Evolutionary conservation across 2,329 filamentous ascomycete species (phyloP), one percentile per base, ranked within the genome.

Genomic region (Fusarium sp.): DNA sequence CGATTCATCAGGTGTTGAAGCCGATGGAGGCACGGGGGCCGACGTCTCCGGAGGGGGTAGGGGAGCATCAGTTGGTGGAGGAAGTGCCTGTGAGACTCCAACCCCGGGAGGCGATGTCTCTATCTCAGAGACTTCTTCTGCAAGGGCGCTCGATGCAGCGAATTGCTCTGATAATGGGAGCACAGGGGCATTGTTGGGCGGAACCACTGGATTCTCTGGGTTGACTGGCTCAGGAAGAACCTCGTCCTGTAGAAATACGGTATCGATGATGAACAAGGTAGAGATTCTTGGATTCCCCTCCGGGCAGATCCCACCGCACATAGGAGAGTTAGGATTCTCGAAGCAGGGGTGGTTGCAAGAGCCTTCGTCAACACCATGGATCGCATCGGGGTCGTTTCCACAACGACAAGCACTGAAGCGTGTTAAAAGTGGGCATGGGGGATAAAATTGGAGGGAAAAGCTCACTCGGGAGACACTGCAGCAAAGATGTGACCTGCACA

Each of bases 281-380:
- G 80, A 82, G 62, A 81, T 79, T 7, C 60, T 73, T 9, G 77
- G 73, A 6, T 71, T 70, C 11, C 80, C 76, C 5, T 76, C 59
- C 13, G 77, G 78, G 60, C 80, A 82, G 11, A 76, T 71, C 39
- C 80, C 80, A n/a, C 82, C 82, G 33, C 82, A 84, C 71, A 78
- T 80, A 14, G 81, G 81, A 18, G 78, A 68, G n/a, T 69, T 61
- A 9, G 76, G 71, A 45, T 80, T 77, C 29, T 77, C 72, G 64
- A 77, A 74, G 67, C 82, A 84, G 2, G 78, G 69, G 58, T 80
- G 69, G 63, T 83, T 79, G 69, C 82, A 84, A 20, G 73, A 72
- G 31, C 62, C 71, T 57, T 83, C 81, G 22, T 82, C 76, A 39
- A 79, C 61, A 9, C 75, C 45, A 13, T 71, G 77, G 63, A 83